These are phyloP conservation scores for Echria macrotheca DNA, from an alignment of 495 filamentous ascomycete species.

Conservation along the genomic window DNA sequence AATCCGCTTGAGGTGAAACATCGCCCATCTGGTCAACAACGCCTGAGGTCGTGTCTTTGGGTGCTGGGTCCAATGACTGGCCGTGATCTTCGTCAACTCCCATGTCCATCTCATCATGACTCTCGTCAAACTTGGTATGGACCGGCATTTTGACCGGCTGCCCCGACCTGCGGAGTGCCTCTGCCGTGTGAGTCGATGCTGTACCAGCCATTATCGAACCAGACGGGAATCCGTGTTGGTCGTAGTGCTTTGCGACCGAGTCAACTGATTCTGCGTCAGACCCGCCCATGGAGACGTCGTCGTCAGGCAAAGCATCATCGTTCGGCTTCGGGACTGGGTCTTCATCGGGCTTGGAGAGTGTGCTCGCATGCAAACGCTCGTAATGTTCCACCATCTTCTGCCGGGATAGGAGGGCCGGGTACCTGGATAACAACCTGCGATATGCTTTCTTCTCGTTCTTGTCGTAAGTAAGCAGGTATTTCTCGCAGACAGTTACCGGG, in stretches of 20 bases:
- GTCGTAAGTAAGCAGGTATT: slow-evolving; percentile 12
- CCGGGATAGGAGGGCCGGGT: slow-evolving; percentile 8
- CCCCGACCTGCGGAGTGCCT: slow-evolving; percentile 22
- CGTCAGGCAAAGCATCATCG: slow-evolving; percentile 12
- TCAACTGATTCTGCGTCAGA: slow-evolving; percentile 28
- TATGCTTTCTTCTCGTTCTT: slow-evolving; percentile 16
- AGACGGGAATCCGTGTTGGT: slow-evolving; percentile 44
- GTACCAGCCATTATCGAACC: slow-evolving; percentile 44
- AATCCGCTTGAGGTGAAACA: too few species aligned
- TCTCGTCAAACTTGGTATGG: slow-evolving; percentile 30
- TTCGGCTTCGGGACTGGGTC: neutral
- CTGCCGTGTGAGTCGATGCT: slow-evolving; percentile 34
- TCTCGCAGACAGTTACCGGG: slow-evolving; percentile 24
- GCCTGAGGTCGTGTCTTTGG: too few species aligned
- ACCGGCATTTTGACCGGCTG: slow-evolving; percentile 27
- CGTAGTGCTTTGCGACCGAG: slow-evolving; percentile 35
- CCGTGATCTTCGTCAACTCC: slow-evolving; percentile 12
- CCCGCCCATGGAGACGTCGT: slow-evolving; percentile 15
- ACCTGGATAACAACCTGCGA: slow-evolving; percentile 5
- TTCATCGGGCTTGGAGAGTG: neutral
- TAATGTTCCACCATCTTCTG: slow-evolving; percentile 11
- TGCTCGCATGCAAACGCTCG: neutral
- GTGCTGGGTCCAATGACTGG: too few species aligned
- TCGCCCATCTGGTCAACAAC: too few species aligned
- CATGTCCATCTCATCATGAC: slow-evolving; percentile 9